Percentiles rank a stretch among this genome's conserved stretches.
Conservation (phyloP, 345 rosid genomes). For the Ricinus communis region DNA sequence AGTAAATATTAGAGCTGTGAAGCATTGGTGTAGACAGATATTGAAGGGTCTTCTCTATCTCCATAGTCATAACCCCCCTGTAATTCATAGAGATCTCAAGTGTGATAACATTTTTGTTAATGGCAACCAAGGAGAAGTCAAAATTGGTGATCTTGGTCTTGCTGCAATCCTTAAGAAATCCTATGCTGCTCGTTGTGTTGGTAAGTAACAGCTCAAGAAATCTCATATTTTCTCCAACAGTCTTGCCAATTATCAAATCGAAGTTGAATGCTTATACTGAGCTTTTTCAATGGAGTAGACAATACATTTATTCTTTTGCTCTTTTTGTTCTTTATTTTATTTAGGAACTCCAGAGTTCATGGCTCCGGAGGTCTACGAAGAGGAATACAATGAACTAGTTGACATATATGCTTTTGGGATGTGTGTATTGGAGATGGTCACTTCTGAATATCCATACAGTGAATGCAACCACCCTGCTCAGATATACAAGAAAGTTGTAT, state of each 20-base stretch:
- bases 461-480: constrained; percentile 95
- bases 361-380: constrained; percentile 99
- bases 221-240: not conserved
- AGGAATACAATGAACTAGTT: constrained; percentile 90
- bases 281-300: not conserved
- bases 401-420: constrained; percentile 97
- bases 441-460: constrained; percentile 92
- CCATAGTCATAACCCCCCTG: constrained; percentile 56
- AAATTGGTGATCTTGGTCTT: constrained; percentile 95
- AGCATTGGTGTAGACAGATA: constrained; percentile 98
- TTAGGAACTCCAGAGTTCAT: constrained; percentile 98
- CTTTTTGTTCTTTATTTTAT: not conserved
- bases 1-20: constrained; percentile 88
- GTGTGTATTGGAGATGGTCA: constrained; percentile 97
- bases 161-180: constrained; percentile 87
- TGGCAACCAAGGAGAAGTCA: constrained; percentile 94
- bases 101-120: constrained; percentile 91
- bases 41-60: constrained; percentile 80
- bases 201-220: constrained; percentile 37
- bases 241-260: too few relatives aligned
- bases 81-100: constrained; percentile 94
- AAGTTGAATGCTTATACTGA: not conserved
- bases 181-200: constrained; percentile 88
- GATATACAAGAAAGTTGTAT: constrained; percentile 94
- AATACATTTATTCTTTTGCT: not conserved